Conservation (phyloP, 345 rosid genomes). For the Brassica nigra region DNA sequence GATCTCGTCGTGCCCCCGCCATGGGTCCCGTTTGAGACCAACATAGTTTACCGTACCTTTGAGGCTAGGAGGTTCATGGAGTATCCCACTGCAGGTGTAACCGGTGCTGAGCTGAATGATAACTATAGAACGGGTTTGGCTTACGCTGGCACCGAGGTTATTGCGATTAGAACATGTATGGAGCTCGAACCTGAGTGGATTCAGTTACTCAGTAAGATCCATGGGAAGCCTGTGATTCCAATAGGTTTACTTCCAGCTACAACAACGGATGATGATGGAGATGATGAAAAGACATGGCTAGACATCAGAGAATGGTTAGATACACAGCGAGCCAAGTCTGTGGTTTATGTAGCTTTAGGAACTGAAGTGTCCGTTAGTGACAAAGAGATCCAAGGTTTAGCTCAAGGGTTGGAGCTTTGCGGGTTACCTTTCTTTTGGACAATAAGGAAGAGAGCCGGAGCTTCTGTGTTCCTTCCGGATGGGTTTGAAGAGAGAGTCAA, state of each 20-base stretch:
- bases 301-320: conserved; percentile 41
- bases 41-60: conserved; percentile 22
- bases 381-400: conserved; percentile 40
- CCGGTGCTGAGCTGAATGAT: background rate
- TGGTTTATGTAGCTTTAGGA: conserved; percentile 44
- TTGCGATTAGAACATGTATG: conserved; percentile 17
- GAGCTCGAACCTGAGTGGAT: conserved; percentile 41
- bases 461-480: conserved; percentile 21
- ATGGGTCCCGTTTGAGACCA: conserved; percentile 35
- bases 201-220: conserved; percentile 19
- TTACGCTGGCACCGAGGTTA: conserved; percentile 22
- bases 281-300: conserved; percentile 23
- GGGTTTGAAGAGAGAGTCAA: conserved; percentile 43
- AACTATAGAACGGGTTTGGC: background rate
- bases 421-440: conserved; percentile 49
- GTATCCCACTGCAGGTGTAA: conserved; percentile 6
- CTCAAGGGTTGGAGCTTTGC: conserved; percentile 48
- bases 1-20: conserved; percentile 29
- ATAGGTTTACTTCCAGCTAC: conserved; percentile 40
- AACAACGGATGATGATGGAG: background rate
- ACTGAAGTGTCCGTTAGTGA: background rate
- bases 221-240: conserved; percentile 34
- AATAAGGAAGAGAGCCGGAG: background rate
- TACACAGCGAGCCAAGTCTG: conserved; percentile 17
- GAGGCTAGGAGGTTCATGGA: conserved; percentile 20